phyloP scores from a whole-genome alignment of 2,329 filamentous ascomycete genomes.

The Pseudocercospora musae region DNA sequence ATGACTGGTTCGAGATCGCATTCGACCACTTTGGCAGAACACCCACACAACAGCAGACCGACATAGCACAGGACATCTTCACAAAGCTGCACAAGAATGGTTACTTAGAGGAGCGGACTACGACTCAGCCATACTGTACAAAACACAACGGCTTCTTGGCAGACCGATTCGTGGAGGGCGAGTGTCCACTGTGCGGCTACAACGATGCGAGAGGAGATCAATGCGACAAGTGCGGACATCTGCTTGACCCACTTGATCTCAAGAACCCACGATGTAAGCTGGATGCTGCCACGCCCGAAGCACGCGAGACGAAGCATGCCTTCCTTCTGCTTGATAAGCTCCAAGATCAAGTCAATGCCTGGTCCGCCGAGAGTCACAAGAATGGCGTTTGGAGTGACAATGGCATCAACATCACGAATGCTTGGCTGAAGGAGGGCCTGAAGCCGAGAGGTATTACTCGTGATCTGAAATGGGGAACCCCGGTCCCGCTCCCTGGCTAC shows the following conservation, averaged over 20 bases:
- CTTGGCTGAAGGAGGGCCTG: conserved; percentile 79
- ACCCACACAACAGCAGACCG: conserved; percentile 81
- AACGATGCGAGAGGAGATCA: conserved; percentile 53
- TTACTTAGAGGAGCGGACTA: conserved; percentile 80
- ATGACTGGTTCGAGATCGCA: conserved; percentile 92
- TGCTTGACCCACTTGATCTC: conserved; percentile 54
- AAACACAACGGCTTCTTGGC: conserved; percentile 62
- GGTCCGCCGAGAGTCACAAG: conserved; percentile 69
- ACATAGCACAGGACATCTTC: conserved; percentile 92
- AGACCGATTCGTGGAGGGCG: conserved; percentile 81
- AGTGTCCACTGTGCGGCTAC: conserved; percentile 66
- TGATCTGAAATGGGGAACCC: conserved; percentile 85
- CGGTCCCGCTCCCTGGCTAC: conserved; percentile 59
- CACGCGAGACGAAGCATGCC: conserved; percentile 81
- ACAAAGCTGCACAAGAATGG: conserved; percentile 81
- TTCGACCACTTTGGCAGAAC: conserved; percentile 96
- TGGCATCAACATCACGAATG: conserved; percentile 70
- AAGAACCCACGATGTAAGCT: conserved; percentile 90
- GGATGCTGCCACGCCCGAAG: conserved; percentile 75
- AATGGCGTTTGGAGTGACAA: conserved; percentile 76
- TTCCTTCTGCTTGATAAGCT: conserved; percentile 84
- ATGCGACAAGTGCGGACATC: conserved; percentile 51
- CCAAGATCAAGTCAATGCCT: conserved; percentile 71
- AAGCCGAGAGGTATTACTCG: conserved; percentile 85
- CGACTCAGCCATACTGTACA: conserved; percentile 87